A percentile compares a stretch with the other conserved stretches of the same genome.
Conservation (phyloP, 805 yeast genomes). For the Barnettozyma californica region DNA sequence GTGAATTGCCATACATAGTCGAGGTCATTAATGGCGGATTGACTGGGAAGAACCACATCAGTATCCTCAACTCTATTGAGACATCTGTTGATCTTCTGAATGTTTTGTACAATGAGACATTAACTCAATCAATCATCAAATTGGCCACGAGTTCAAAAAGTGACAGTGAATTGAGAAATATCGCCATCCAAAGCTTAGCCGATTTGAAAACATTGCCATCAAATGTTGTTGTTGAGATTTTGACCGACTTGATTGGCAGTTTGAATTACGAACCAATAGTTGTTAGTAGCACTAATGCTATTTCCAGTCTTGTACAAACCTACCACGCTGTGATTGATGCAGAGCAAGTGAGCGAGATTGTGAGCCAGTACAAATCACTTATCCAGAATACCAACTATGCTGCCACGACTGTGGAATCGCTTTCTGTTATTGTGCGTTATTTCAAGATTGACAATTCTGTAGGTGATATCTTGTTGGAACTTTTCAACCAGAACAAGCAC, state of each 20-base stretch:
- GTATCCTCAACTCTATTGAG: slow-evolving; percentile 29
- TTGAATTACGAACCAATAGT: slow-evolving; percentile 33
- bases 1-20: slow-evolving; percentile 24
- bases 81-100: slow-evolving; percentile 26
- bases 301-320: slow-evolving; percentile 20
- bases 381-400: slow-evolving; percentile 10
- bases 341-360: slow-evolving; percentile 10
- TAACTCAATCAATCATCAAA: slow-evolving; percentile 27
- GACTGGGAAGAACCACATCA: slow-evolving; percentile 31
- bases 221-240: slow-evolving; percentile 24
- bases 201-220: slow-evolving; percentile 23
- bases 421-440: slow-evolving; percentile 17
- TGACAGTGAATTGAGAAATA: slow-evolving; percentile 33
- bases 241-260: slow-evolving; percentile 28
- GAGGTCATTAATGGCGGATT: slow-evolving; percentile 28
- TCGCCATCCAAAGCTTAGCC: slow-evolving; percentile 30
- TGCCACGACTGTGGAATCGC: slow-evolving; percentile 19
- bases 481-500: slow-evolving; percentile 15
- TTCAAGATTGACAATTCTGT: slow-evolving; percentile 18
- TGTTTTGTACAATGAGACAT: slow-evolving; percentile 18
- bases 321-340: slow-evolving; percentile 12
- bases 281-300: slow-evolving; percentile 26
- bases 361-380: slow-evolving; percentile 12
- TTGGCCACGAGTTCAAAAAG: slow-evolving; percentile 30
- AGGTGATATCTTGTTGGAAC: slow-evolving; percentile 14